Evolutionary conservation across 2,329 filamentous ascomycete species (phyloP).

Genomic region (Hymenoscyphus salicellus): DNA sequence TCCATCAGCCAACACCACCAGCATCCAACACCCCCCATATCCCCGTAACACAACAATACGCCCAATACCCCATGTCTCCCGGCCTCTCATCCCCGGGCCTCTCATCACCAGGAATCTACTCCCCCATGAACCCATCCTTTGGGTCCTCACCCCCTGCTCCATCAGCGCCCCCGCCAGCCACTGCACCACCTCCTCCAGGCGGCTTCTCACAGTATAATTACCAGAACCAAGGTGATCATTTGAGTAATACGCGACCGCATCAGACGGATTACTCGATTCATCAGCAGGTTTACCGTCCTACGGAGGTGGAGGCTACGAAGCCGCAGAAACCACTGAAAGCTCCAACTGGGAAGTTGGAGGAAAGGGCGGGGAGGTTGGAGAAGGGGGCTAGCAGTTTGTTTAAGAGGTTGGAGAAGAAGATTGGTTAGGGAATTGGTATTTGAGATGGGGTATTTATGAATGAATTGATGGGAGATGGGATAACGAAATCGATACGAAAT

Average conservation of each 20-base stretch:
- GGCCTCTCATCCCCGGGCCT: constrained; percentile 38
- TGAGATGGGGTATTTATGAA: not conserved
- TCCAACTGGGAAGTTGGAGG: constrained; percentile 56
- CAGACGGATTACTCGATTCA: constrained; percentile 58
- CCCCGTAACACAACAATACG: constrained; percentile 30
- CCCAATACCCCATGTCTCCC: constrained; percentile 47
- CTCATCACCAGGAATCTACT: constrained; percentile 19
- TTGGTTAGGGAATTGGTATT: constrained; percentile 25
- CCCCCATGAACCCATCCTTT: constrained; percentile 2
- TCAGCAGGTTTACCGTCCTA: constrained; percentile 67
- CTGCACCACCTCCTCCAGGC: constrained; percentile 41
- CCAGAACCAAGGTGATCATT: constrained; percentile 29
- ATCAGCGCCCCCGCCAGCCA: constrained; percentile 10
- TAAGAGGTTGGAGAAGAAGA: constrained; percentile 73
- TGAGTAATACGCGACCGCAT: constrained; percentile 36
- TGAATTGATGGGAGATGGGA: not conserved
- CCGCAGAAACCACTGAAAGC: constrained; percentile 42
- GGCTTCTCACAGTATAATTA: constrained; percentile 58
- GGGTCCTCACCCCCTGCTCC: not conserved
- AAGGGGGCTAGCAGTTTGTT: constrained; percentile 68
- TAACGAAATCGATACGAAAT: not conserved
- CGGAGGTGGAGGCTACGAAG: constrained; percentile 55
- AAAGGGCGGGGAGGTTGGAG: constrained; percentile 64
- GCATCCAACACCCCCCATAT: constrained; percentile 13
- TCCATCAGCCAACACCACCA: constrained; percentile 15